phyloP scores from a whole-genome alignment of 106 monocot genomes.

The Dactylorhiza incarnata region DNA sequence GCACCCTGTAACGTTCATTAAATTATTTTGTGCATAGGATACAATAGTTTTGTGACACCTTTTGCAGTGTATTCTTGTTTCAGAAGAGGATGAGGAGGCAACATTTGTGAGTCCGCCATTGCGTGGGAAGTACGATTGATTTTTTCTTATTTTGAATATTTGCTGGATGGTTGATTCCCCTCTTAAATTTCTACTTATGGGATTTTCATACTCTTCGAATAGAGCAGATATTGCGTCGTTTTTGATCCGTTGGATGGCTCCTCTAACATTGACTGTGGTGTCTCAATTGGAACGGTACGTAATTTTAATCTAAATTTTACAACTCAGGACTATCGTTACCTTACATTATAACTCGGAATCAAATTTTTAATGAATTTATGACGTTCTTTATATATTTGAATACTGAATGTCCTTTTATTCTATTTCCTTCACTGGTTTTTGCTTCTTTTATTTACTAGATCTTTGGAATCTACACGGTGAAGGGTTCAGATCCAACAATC shows the following conservation, averaged over 20 bases:
- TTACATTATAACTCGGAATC: background rate
- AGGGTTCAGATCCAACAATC: constrained; percentile 45
- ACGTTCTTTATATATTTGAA: background rate
- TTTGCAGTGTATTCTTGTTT: constrained; percentile 84
- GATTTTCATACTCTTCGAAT: background rate
- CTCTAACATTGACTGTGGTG: constrained; percentile 97
- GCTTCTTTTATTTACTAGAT: constrained; percentile 32
- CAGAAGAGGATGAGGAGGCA: constrained; percentile 94
- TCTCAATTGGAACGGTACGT: constrained; percentile 95
- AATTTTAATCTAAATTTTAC: background rate
- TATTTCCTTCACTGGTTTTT: background rate
- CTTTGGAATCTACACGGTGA: constrained; percentile 83
- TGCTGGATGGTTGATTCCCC: background rate
- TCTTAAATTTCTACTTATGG: background rate
- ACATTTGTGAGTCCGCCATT: constrained; percentile 78
- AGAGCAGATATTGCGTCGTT: constrained; percentile 85
- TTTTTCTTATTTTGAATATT: background rate
- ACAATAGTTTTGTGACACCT: background rate
- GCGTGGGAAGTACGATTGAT: constrained; percentile 65
- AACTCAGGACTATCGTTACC: background rate
- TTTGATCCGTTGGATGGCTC: constrained; percentile 99
- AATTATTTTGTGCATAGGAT: background rate
- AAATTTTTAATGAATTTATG: background rate
- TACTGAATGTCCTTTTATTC: background rate
- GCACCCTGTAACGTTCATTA: background rate